Base-by-base conservation (phyloP, 495 filamentous ascomycete species). In the Pseudotulostoma volvatum region DNA sequence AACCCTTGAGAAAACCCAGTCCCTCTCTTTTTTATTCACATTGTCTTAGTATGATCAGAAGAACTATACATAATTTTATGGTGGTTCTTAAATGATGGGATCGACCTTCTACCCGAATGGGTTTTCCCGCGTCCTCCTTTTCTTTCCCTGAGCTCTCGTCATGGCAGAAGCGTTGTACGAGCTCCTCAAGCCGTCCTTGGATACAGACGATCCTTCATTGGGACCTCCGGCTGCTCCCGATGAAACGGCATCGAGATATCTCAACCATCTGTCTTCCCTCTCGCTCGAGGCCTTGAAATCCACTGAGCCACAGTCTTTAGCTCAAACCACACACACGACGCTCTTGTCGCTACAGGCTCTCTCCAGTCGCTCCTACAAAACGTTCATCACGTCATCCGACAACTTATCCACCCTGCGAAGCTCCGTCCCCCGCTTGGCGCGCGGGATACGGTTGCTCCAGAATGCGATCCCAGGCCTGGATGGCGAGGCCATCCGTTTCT, bases 351-450 rank as follows among this genome's bases (percentile, higher is more conserved):
- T 96, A 1, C 90, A 99, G 50, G 71, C 77, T 0, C 71, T 96
- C 36, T 88, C 85, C 19, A 86, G 90, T 44, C 82, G 84, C 44
- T 95, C 90, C n/a, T 79, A 96, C 53, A 80, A 81, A 48, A 64
- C 82, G 30, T 76, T 96, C 43, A 83, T 96, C 46, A 66, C 72
- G 25, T 90, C 88, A 9, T 73, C 85, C 15, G 67, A 74, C 44
- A 76, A 82, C 48, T 73, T 96, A 40, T 71, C 79, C 0, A 76
- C 75, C 4, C 69, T 99, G 3, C 64, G 68, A 23, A 61, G 63
- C 5, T 68, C 73, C 8, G 66, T 94, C 7, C 80, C 84, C 0
- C 50, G 67, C n/a, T 61, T 96, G 31, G 70, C 70, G 16, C 60
- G 64, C 32, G 69, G 79, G 45, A 71, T 77, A 1, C 62, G 64